Evolutionary conservation across 2,329 filamentous ascomycete species (phyloP).

Genomic region (Cladophialophora carrionii): DNA sequence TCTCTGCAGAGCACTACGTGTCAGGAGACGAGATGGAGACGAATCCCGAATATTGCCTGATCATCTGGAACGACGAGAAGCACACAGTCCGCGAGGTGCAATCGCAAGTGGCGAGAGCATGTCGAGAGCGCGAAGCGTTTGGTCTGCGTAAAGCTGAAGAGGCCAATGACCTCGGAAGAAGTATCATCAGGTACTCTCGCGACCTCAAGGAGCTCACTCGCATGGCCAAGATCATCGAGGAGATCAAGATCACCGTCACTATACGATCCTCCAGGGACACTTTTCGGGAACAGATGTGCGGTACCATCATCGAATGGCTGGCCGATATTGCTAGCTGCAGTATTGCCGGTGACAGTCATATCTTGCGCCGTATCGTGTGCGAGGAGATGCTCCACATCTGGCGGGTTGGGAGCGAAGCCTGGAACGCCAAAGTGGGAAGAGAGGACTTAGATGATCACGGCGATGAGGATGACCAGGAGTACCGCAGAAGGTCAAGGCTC

Average conservation of each 20-base stretch:
- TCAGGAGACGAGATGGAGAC: constrained; percentile 63
- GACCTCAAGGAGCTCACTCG: constrained; percentile 73
- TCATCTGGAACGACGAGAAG: constrained; percentile 98
- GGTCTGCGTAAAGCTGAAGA: constrained; percentile 79
- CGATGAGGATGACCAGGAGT: constrained; percentile 56
- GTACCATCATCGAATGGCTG: constrained; percentile 96
- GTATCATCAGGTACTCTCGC: constrained; percentile 74
- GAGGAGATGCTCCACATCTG: constrained; percentile 89
- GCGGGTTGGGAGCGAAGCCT: constrained; percentile 81
- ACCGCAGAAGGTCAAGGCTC: constrained; percentile 47
- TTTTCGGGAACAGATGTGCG: constrained; percentile 97
- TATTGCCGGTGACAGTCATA: constrained; percentile 75
- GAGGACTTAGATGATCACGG: constrained; percentile 83
- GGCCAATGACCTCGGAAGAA: constrained; percentile 84
- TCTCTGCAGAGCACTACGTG: constrained; percentile 75
- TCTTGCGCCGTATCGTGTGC: constrained; percentile 80
- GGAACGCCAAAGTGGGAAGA: constrained; percentile 75
- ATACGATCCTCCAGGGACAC: constrained; percentile 92
- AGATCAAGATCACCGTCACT: constrained; percentile 94
- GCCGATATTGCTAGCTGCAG: constrained; percentile 88
- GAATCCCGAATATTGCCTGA: constrained; percentile 75
- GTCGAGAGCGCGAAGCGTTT: constrained; percentile 69
- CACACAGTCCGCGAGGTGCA: constrained; percentile 91
- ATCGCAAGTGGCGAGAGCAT: constrained; percentile 87
- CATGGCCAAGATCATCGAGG: constrained; percentile 85